Evolutionary conservation across 805 yeast genomes (phyloP).

Genomic region (Nakazawaea wyomingensis): DNA sequence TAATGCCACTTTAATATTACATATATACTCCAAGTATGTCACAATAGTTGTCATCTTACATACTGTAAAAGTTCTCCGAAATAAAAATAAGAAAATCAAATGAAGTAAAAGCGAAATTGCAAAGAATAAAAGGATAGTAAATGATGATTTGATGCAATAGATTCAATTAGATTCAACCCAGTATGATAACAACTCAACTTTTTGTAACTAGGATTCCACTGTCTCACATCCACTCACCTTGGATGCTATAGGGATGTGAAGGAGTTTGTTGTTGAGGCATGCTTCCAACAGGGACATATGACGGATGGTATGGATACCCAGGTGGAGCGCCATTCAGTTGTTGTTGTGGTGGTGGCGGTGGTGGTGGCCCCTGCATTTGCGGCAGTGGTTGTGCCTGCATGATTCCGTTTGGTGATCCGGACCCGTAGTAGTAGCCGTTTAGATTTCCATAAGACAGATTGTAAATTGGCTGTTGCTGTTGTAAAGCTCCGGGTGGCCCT

Average conservation of each 20-base stretch:
- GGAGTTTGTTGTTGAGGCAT: conserved; percentile 3
- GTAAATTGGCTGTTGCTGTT: conserved; percentile 1
- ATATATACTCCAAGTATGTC: too few species aligned
- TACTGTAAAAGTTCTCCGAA: too few species aligned
- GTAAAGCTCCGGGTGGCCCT: background rate
- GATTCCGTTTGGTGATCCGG: conserved; percentile 3
- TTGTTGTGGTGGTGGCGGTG: conserved; percentile 2
- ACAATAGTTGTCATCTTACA: too few species aligned
- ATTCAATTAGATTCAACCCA: too few species aligned
- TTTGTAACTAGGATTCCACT: too few species aligned
- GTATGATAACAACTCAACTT: too few species aligned
- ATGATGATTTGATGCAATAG: too few species aligned
- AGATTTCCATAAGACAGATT: background rate
- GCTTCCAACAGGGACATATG: conserved; percentile 2
- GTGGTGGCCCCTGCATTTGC: conserved; percentile 2
- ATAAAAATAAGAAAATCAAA: too few species aligned
- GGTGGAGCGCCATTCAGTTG: background rate
- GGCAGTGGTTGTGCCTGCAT: background rate
- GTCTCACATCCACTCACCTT: conserved; percentile 3
- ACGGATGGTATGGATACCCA: conserved; percentile 1
- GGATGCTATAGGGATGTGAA: conserved; percentile 1
- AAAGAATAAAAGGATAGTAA: too few species aligned
- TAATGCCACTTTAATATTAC: too few species aligned
- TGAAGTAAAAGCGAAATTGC: too few species aligned
- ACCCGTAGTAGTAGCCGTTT: background rate